Conservation (phyloP, 805 yeast species). For the Starmerella stigmatis region DNA sequence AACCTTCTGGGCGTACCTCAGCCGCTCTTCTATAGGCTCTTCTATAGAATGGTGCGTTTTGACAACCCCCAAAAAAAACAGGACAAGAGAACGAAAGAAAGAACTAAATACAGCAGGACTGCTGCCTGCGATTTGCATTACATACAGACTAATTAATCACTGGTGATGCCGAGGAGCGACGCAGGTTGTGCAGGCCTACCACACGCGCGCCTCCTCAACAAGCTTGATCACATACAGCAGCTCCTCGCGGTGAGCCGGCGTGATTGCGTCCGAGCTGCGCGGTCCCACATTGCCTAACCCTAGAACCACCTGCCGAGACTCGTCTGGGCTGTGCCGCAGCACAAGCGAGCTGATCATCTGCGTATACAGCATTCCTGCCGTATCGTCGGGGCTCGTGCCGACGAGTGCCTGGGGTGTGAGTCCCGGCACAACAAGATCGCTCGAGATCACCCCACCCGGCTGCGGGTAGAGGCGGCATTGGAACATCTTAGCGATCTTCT, state of each 20-base stretch:
- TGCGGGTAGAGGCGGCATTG: slow-evolving; percentile 21
- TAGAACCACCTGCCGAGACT: slow-evolving; percentile 27
- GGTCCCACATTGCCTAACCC: slow-evolving; percentile 29
- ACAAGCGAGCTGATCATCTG: slow-evolving; percentile 28
- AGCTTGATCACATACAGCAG: slow-evolving; percentile 26
- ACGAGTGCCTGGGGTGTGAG: slow-evolving; percentile 22
- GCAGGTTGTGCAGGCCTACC: slow-evolving; percentile 18
- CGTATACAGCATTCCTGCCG: slow-evolving; percentile 27
- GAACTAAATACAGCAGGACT: too few species aligned
- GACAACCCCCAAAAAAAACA: too few species aligned
- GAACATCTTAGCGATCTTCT: slow-evolving; percentile 26
- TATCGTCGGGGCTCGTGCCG: slow-evolving; percentile 24
- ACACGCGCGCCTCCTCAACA: slow-evolving; percentile 27
- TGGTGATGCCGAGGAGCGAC: not conserved
- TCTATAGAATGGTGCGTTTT: too few species aligned
- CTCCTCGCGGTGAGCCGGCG: slow-evolving; percentile 26
- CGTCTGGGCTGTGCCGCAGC: slow-evolving; percentile 28
- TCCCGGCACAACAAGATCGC: slow-evolving; percentile 20
- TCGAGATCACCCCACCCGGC: slow-evolving; percentile 20
- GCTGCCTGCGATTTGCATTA: too few species aligned
- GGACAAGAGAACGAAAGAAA: too few species aligned
- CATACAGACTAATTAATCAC: too few species aligned
- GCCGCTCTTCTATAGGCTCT: too few species aligned
- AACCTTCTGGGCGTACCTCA: too few species aligned
- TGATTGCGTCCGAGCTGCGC: slow-evolving; percentile 18